Percentiles rank a stretch among this genome's conserved stretches.
Evolutionary conservation across 1,284 basidiomycete genomes (phyloP).

Genomic region (Tremellales sp.): DNA sequence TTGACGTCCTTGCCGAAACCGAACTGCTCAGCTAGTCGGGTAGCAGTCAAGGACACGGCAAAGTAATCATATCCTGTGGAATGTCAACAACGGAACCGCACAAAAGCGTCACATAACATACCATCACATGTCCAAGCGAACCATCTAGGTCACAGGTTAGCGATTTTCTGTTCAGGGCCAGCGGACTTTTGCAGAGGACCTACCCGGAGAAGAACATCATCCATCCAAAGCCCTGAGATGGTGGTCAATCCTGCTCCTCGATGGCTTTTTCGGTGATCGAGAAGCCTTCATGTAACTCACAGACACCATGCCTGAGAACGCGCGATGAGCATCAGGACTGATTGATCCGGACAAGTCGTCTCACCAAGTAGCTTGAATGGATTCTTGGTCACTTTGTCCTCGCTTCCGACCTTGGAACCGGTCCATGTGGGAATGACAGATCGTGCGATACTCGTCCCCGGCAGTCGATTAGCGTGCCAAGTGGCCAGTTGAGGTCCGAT

Average conservation of each 20-base stretch:
- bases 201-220: constrained; percentile 51
- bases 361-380: constrained; percentile 41
- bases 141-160: constrained; percentile 50
- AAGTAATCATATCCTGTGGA: constrained; percentile 64
- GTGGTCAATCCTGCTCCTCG: neutral
- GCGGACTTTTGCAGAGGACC: constrained; percentile 22
- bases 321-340: neutral
- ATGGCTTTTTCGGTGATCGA: neutral
- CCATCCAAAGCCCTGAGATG: constrained; percentile 47
- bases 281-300: neutral
- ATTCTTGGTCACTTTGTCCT: constrained; percentile 33
- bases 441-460: constrained; percentile 24
- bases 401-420: constrained; percentile 7
- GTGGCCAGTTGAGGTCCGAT: constrained; percentile 30
- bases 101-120: constrained; percentile 27
- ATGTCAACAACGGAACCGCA: neutral
- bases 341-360: neutral
- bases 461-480: constrained; percentile 39
- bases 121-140: constrained; percentile 58
- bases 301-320: neutral
- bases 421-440: constrained; percentile 29
- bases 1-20: constrained; percentile 20
- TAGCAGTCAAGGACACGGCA: constrained; percentile 69
- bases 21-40: constrained; percentile 53
- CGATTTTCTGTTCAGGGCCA: constrained; percentile 1